Percentiles rank a stretch among this genome's conserved stretches.
Conservation (phyloP, 164 flowering plant species). For the Aristolochia contorta region DNA sequence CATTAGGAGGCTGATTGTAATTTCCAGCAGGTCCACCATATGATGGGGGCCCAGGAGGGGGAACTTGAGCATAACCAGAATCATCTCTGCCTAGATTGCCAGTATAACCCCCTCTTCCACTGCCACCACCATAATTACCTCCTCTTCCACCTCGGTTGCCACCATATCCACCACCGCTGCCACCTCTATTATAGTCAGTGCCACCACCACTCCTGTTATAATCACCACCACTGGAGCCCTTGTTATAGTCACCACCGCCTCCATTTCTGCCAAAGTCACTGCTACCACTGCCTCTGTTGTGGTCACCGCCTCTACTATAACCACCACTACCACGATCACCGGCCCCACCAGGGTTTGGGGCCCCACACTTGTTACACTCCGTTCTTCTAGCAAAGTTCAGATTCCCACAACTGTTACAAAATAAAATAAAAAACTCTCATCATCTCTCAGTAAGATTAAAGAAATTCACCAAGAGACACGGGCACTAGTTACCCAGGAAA, state of each 20-base stretch:
- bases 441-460: no score
- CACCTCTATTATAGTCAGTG: slow-evolving; percentile 5
- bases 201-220: slow-evolving; percentile 21
- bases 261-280: slow-evolving; percentile 15
- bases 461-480: no score
- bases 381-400: slow-evolving; percentile 81
- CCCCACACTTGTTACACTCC: slow-evolving; percentile 92
- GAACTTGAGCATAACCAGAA: slow-evolving; percentile 44
- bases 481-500: no score
- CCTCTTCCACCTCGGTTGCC: slow-evolving; percentile 32
- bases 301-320: neutral
- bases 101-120: slow-evolving; percentile 38
- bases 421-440: neutral
- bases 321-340: slow-evolving; percentile 6
- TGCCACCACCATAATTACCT: slow-evolving; percentile 19
- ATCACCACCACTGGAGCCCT: slow-evolving; percentile 23
- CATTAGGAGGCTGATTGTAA: slow-evolving; percentile 38
- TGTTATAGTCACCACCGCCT: slow-evolving; percentile 9
- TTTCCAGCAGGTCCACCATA: slow-evolving; percentile 50
- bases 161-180: slow-evolving; percentile 9
- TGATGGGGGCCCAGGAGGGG: slow-evolving; percentile 36
- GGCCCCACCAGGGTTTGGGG: slow-evolving; percentile 56
- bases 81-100: slow-evolving; percentile 50
- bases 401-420: slow-evolving; percentile 67
- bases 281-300: slow-evolving; percentile 6